phyloP scores from a whole-genome alignment of 176 grass and related monocot genomes.

The Carex myosuroides region DNA sequence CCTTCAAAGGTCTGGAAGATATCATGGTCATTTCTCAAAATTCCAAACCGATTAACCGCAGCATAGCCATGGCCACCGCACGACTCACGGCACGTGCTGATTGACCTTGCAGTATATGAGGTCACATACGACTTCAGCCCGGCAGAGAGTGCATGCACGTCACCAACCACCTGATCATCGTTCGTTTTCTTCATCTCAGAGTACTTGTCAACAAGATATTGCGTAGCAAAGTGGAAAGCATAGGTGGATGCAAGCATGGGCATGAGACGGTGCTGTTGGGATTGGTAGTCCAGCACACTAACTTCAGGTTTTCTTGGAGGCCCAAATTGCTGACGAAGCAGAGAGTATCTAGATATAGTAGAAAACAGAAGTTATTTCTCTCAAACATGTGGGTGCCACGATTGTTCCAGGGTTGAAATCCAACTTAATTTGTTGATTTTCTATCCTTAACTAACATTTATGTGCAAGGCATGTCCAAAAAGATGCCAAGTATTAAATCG shows the following conservation, averaged over 20 bases:
- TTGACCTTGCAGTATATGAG: slow-evolving; percentile 83
- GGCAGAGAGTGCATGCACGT: slow-evolving; percentile 89
- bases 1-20: slow-evolving; percentile 99
- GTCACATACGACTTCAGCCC: slow-evolving; percentile 94
- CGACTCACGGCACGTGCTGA: slow-evolving; percentile 81
- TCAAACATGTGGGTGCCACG: not conserved
- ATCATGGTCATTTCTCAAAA: slow-evolving; percentile 89
- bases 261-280: slow-evolving; percentile 95
- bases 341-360: slow-evolving; percentile 37
- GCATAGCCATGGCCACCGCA: slow-evolving; percentile 98
- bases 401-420: not conserved
- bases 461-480: not conserved
- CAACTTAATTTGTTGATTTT: not conserved
- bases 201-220: slow-evolving; percentile 61
- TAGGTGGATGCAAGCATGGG: slow-evolving; percentile 90
- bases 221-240: slow-evolving; percentile 84
- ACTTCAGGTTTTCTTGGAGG: slow-evolving; percentile 84
- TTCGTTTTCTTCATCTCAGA: slow-evolving; percentile 89
- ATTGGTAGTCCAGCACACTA: slow-evolving; percentile 87
- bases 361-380: not conserved
- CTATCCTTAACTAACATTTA: not conserved
- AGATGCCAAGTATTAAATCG: not conserved
- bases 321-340: slow-evolving; percentile 93
- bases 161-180: slow-evolving; percentile 66
- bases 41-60: slow-evolving; percentile 88